These are phyloP conservation scores for Tricholoma furcatifolium DNA, from an alignment of 768 basidiomycete genomes.

Conservation along the genomic window DNA sequence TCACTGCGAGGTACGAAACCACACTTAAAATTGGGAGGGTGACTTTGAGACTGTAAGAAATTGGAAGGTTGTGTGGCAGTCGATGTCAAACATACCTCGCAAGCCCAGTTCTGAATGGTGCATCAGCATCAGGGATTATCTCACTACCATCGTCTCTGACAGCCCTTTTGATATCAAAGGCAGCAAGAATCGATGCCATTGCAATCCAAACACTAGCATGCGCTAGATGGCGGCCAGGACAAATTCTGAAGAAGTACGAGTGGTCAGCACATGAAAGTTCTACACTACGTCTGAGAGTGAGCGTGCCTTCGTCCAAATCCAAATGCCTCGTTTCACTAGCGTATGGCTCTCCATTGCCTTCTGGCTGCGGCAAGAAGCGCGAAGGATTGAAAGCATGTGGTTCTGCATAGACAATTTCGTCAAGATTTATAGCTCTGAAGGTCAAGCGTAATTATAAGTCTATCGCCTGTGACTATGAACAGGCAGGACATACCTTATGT, in stretches of 20 bases:
- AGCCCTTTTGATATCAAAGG: background rate
- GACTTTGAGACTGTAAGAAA: background rate
- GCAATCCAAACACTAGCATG: background rate
- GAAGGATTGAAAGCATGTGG: background rate
- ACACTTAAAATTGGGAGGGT: background rate
- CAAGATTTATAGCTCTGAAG: background rate
- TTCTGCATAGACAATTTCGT: background rate
- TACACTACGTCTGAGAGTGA: background rate
- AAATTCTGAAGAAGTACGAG: background rate
- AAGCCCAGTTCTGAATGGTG: background rate
- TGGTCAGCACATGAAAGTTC: background rate
- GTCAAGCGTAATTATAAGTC: background rate
- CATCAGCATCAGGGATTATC: background rate
- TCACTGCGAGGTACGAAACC: background rate
- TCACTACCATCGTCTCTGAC: background rate
- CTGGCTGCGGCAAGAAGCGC: background rate
- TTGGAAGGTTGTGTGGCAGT: background rate
- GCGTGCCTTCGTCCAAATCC: background rate
- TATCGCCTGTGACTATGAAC: background rate
- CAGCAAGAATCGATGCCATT: background rate
- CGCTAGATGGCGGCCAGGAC: background rate
- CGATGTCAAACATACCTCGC: background rate
- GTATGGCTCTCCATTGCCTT: background rate
- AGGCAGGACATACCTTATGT: background rate
- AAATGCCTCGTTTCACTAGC: background rate